Percentiles rank a stretch among this genome's conserved stretches.
phyloP scores from a whole-genome alignment of 2,329 filamentous ascomycete genomes.

The Gnomoniopsis smithogilvyi region DNA sequence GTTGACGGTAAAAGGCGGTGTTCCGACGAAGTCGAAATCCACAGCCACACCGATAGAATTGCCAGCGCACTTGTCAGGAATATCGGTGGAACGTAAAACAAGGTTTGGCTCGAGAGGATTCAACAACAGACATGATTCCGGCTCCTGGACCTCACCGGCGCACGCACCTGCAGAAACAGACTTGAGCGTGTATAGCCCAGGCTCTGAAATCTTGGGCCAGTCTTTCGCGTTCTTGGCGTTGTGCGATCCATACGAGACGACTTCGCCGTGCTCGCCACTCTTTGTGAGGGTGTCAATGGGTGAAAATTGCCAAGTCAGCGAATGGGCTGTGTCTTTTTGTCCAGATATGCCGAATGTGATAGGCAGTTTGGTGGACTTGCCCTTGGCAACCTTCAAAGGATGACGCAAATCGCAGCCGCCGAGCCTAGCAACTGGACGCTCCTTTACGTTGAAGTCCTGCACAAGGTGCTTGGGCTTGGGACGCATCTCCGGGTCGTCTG shows the following conservation, averaged over 20 bases:
- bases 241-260: slow-evolving; percentile 55
- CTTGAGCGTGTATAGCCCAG: slow-evolving; percentile 83
- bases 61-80: slow-evolving; percentile 92
- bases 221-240: slow-evolving; percentile 60
- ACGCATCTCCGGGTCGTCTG: slow-evolving; percentile 67
- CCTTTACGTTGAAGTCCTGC: slow-evolving; percentile 80
- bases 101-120: slow-evolving; percentile 88
- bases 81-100: slow-evolving; percentile 70
- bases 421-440: slow-evolving; percentile 73
- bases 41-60: slow-evolving; percentile 89
- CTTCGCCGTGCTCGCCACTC: slow-evolving; percentile 65
- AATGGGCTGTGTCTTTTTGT: slow-evolving; percentile 60
- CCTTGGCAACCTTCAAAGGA: slow-evolving; percentile 80
- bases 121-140: slow-evolving; percentile 85
- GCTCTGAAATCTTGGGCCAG: slow-evolving; percentile 65
- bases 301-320: slow-evolving; percentile 78
- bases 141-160: slow-evolving; percentile 84
- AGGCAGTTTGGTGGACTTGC: slow-evolving; percentile 64
- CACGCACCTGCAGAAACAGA: slow-evolving; percentile 79
- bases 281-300: slow-evolving; percentile 66
- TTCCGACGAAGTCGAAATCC: slow-evolving; percentile 85
- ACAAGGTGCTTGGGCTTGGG: slow-evolving; percentile 61
- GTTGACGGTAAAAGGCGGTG: slow-evolving; percentile 80
- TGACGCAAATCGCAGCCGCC: slow-evolving; percentile 73
- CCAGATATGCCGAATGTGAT: slow-evolving; percentile 66